Conservation (phyloP, 2,329 filamentous ascomycete genomes). For the Acrodontium crateriforme region DNA sequence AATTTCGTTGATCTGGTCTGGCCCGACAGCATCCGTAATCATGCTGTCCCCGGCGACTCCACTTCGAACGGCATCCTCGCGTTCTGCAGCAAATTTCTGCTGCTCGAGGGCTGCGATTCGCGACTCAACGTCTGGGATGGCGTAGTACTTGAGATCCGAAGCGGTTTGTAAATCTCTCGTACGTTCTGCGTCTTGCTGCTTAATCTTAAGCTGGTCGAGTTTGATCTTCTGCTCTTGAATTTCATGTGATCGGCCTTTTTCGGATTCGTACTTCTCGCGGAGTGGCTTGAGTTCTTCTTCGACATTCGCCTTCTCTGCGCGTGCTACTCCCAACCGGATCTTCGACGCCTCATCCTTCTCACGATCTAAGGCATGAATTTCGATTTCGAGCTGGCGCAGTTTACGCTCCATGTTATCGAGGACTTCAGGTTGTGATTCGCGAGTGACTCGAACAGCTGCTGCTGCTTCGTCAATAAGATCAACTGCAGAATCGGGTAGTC, state of each 20-base stretch:
- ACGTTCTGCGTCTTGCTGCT: conserved; percentile 85
- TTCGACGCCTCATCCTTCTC: conserved; percentile 93
- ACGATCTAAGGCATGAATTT: conserved; percentile 86
- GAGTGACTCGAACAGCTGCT: conserved; percentile 85
- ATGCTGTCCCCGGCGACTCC: conserved; percentile 54
- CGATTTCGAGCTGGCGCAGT: conserved; percentile 83
- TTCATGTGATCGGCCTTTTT: conserved; percentile 79
- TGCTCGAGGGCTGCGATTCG: conserved; percentile 70
- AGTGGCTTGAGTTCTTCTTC: conserved; percentile 85
- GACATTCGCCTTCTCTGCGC: conserved; percentile 84
- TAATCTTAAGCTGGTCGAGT: conserved; percentile 79
- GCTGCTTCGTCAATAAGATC: conserved; percentile 94
- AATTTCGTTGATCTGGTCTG: conserved; percentile 98
- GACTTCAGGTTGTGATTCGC: conserved; percentile 91
- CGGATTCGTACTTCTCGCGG: conserved; percentile 87
- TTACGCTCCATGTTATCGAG: conserved; percentile 89
- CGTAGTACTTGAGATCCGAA: conserved; percentile 92
- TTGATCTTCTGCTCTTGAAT: conserved; percentile 85
- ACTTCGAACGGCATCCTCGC: conserved; percentile 39
- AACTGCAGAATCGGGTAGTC: conserved; percentile 90
- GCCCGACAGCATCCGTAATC: conserved; percentile 84
- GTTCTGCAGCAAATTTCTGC: conserved; percentile 69
- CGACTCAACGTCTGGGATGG: conserved; percentile 79
- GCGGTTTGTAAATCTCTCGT: conserved; percentile 72
- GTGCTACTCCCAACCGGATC: conserved; percentile 65